These are phyloP conservation scores for Furcasterigmium furcatum DNA, from an alignment of 2,329 filamentous ascomycete species.

Conservation along the genomic window DNA sequence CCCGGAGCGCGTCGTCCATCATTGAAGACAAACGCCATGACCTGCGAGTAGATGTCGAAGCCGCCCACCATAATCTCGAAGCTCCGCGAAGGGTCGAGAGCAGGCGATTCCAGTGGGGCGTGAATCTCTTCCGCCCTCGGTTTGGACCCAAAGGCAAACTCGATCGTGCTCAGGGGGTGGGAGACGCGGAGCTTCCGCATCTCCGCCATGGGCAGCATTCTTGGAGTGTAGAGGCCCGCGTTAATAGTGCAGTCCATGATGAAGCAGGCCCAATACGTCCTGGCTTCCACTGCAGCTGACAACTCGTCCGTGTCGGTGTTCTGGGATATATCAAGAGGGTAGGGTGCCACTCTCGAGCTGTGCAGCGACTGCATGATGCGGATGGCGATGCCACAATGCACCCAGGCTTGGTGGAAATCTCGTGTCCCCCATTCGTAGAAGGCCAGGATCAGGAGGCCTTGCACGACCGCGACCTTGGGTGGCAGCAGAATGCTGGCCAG, in stretches of 20 bases:
- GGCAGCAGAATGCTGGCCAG: slow-evolving; percentile 19
- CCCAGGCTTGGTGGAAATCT: slow-evolving; percentile 39
- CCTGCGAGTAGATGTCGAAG: slow-evolving; percentile 37
- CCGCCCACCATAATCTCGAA: slow-evolving; percentile 35
- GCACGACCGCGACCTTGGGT: slow-evolving; percentile 29
- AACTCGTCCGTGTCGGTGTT: slow-evolving; percentile 15
- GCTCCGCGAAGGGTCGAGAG: slow-evolving; percentile 21
- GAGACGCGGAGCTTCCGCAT: slow-evolving; percentile 28
- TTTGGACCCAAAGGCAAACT: slow-evolving; percentile 33
- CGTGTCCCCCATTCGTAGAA: slow-evolving; percentile 38
- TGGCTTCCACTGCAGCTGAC: slow-evolving; percentile 26
- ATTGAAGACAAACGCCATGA: slow-evolving; percentile 37
- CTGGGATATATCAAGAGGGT: slow-evolving; percentile 17
- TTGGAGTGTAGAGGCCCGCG: slow-evolving; percentile 34
- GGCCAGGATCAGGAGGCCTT: slow-evolving; percentile 33
- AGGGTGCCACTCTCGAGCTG: slow-evolving; percentile 21
- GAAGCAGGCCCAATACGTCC: slow-evolving; percentile 42
- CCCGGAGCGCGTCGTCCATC: slow-evolving; percentile 35
- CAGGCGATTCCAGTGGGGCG: too few relatives aligned
- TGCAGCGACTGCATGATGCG: slow-evolving; percentile 33
- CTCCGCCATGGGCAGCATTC: slow-evolving; percentile 28
- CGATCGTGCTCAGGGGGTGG: slow-evolving; percentile 25
- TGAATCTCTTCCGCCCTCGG: slow-evolving; percentile 12
- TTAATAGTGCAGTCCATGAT: slow-evolving; percentile 41
- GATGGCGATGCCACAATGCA: slow-evolving; percentile 35